phyloP scores from a whole-genome alignment of 2,329 filamentous ascomycete species.

The Cyphellophora attinorum region DNA sequence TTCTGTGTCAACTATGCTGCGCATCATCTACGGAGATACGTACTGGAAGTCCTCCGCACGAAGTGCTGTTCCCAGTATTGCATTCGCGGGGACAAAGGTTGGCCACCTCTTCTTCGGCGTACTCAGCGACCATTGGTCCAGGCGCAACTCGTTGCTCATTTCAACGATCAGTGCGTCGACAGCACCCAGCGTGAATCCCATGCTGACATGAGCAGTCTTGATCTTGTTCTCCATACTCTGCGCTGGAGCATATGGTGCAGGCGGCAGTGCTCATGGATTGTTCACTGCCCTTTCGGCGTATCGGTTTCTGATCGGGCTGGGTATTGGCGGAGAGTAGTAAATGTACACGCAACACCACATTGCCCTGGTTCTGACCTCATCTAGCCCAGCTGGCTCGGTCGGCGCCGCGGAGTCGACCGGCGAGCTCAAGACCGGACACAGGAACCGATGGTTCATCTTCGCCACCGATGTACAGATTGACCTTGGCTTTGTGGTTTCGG shows the following conservation, averaged over 20 bases:
- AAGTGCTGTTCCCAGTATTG: conserved; percentile 68
- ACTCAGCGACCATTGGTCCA: conserved; percentile 72
- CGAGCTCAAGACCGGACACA: conserved; percentile 66
- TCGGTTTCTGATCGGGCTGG: conserved; percentile 69
- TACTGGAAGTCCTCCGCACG: conserved; percentile 59
- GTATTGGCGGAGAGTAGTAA: conserved; percentile 56
- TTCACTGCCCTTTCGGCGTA: conserved; percentile 72
- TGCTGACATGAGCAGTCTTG: conserved; percentile 39
- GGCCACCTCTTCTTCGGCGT: conserved; percentile 75
- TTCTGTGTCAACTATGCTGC: conserved; percentile 69
- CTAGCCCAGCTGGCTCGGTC: conserved; percentile 55
- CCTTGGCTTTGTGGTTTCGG: conserved; percentile 70
- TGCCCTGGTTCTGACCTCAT: too few species aligned
- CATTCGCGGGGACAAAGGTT: conserved; percentile 79
- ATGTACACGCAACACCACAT: too few species aligned
- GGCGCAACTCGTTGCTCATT: conserved; percentile 68
- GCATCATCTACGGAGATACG: conserved; percentile 53
- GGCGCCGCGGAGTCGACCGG: conserved; percentile 75
- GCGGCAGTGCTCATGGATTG: conserved; percentile 59
- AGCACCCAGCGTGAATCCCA: background rate
- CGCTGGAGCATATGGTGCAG: conserved; percentile 64
- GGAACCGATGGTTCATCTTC: conserved; percentile 83
- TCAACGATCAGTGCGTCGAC: conserved; percentile 54
- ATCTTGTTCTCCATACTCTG: conserved; percentile 75
- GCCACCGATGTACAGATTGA: conserved; percentile 88